Conservation (phyloP, 345 rosid genomes). For the Hirschfeldia incana region DNA sequence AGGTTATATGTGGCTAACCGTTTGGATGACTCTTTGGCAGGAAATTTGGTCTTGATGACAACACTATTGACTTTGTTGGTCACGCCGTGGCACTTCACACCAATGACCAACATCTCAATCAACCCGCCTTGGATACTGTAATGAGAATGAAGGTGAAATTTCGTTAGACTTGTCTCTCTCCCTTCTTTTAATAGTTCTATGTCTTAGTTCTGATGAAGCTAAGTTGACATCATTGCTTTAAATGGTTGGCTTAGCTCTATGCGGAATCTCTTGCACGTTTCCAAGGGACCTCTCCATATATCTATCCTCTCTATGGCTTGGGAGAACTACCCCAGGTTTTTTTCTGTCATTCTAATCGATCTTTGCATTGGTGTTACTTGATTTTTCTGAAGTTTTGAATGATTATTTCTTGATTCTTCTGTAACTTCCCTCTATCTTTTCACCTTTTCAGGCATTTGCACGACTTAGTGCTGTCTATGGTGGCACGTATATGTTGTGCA, state of each 20-base stretch:
- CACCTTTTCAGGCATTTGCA: conserved; percentile 71
- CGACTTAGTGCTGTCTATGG: conserved; percentile 96
- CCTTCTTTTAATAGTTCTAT: not conserved
- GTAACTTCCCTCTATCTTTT: conserved; percentile 21
- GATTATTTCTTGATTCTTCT: conserved; percentile 6
- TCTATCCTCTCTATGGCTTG: conserved; percentile 87
- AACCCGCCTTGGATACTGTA: conserved; percentile 77
- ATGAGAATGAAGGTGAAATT: conserved; percentile 77
- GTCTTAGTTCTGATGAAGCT: not conserved
- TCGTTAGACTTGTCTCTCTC: not conserved
- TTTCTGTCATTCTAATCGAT: conserved; percentile 21
- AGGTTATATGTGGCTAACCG: conserved; percentile 15
- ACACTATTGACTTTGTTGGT: conserved; percentile 86
- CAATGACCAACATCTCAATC: conserved; percentile 69
- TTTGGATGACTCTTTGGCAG: conserved; percentile 37
- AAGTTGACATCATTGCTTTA: conserved; percentile 25
- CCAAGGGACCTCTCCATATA: conserved; percentile 90
- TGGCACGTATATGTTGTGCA: conserved; percentile 95
- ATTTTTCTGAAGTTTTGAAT: not conserved
- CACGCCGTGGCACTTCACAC: conserved; percentile 91
- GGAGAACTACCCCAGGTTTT: conserved; percentile 96
- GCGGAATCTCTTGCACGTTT: conserved; percentile 93
- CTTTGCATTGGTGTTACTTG: conserved; percentile 4
- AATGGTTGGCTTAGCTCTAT: conserved; percentile 60
- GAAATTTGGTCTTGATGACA: conserved; percentile 87